Evolutionary conservation across 2,329 filamentous ascomycete species (phyloP).

Genomic region (Epicoccum nigrum): DNA sequence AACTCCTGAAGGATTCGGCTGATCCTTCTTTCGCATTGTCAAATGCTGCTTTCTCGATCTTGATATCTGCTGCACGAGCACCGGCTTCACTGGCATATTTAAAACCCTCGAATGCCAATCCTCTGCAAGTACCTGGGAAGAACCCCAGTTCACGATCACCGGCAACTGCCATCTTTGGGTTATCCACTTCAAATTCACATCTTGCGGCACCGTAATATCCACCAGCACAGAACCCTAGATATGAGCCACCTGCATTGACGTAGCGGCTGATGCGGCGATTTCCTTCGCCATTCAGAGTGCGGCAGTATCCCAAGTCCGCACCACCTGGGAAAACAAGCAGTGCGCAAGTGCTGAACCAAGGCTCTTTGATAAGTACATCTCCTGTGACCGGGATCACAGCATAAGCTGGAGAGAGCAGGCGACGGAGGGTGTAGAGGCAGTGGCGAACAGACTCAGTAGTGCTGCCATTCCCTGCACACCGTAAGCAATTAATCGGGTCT

Average conservation of each 20-base stretch:
- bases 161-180: slow-evolving; percentile 80
- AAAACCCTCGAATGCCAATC: slow-evolving; percentile 87
- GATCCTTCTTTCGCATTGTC: slow-evolving; percentile 54
- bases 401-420: slow-evolving; percentile 87
- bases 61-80: slow-evolving; percentile 73
- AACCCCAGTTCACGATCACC: slow-evolving; percentile 85
- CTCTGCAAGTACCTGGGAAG: slow-evolving; percentile 84
- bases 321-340: slow-evolving; percentile 92
- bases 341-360: slow-evolving; percentile 86
- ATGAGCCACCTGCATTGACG: slow-evolving; percentile 82
- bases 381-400: slow-evolving; percentile 87
- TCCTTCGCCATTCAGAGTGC: slow-evolving; percentile 82
- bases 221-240: slow-evolving; percentile 91
- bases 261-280: slow-evolving; percentile 85
- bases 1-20: slow-evolving; percentile 71
- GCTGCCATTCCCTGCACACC: slow-evolving; percentile 72
- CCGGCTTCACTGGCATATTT: slow-evolving; percentile 88
- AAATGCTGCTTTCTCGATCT: slow-evolving; percentile 67
- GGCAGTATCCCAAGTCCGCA: slow-evolving; percentile 91
- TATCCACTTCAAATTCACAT: slow-evolving; percentile 92
- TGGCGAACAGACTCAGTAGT: slow-evolving; percentile 89
- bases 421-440: slow-evolving; percentile 83
- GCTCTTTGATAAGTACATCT: slow-evolving; percentile 82
- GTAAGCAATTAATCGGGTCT: neutral
- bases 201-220: slow-evolving; percentile 83